phyloP scores from a whole-genome alignment of 305 asterid species.

The Solanum hybrid region DNA sequence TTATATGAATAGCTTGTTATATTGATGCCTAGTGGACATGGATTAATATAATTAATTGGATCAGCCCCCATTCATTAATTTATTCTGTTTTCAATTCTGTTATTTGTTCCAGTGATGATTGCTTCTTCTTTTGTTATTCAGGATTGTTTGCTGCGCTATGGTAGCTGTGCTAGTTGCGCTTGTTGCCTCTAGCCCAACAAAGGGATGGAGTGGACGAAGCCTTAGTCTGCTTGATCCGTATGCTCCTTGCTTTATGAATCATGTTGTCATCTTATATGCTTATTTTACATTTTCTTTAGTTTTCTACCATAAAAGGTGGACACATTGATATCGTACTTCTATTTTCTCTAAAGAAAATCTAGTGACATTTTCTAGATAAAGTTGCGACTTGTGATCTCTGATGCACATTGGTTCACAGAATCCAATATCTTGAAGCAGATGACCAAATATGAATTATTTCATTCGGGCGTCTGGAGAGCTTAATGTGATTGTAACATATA shows the following conservation, averaged over 20 bases:
- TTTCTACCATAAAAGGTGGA: background rate
- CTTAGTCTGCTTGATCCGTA: conserved; percentile 98
- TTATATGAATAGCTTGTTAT: background rate
- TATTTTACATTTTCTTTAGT: background rate
- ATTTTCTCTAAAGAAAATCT: background rate
- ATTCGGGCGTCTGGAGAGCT: background rate
- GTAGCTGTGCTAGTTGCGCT: conserved; percentile 74
- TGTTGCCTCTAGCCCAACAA: conserved; percentile 98
- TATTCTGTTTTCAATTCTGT: background rate
- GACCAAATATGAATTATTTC: background rate
- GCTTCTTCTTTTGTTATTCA: conserved; percentile 26
- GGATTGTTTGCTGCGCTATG: conserved; percentile 68
- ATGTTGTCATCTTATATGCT: background rate
- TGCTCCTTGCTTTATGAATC: conserved; percentile 19
- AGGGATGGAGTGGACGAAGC: conserved; percentile 99
- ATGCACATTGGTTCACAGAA: background rate
- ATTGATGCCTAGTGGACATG: background rate
- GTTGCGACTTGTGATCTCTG: background rate
- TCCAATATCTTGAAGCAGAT: background rate
- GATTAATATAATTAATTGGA: background rate
- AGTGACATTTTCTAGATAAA: background rate
- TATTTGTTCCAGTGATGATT: background rate
- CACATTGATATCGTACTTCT: background rate
- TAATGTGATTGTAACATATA: background rate
- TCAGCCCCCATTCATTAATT: background rate